Evolutionary conservation across 345 rosid genomes (phyloP), one percentile per base, ranked within the genome.

Genomic region (Salix brachista): DNA sequence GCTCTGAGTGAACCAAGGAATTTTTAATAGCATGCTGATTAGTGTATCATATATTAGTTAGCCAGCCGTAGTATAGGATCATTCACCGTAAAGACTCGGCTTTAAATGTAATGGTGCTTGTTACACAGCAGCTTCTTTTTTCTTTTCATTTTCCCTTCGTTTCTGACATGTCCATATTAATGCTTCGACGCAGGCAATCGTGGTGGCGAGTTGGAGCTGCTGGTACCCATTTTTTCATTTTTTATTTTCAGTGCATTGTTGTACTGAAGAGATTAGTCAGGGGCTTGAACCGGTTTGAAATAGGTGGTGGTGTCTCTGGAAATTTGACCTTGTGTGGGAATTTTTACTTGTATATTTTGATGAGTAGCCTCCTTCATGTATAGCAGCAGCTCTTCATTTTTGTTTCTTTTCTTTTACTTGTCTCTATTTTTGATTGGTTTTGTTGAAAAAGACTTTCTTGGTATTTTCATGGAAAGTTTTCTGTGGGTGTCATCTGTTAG

Each of bases 221-320:
- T 79, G 79, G 82, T 84, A 61, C 81, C 89, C 80, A 85, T 91
- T 84, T 80, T 89, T 91, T 92, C 88, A 89, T 81, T 93, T 80
- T 88, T 89, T 80, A 74, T 84, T 77, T 86, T 87, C 74, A 66
- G 86, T 81, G 70, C 89, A 79, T 75, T 89, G 76, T 54, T 87
- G 84, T 84, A 74, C 84, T 87, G 86, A 83, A 73, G 83, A 80
- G 77, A 50, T 73, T 70, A 76, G 84, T 30, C 13, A 80, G 64
- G 72, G 72, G 83, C 71, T 52, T 48, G 81, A 60, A 71, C 50
- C 14, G 70, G 74, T 65, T 77, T 56, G 78, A 71, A 44, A 67
- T 77, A 50, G 75, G 80, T 58, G 62, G 62, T 56, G 14, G 14
- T 77, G 79, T 67, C 30, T 76, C 74, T 81, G 80, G 83, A 56